Conservation (phyloP, 805 yeast genomes). For the Candida sanyiensis region DNA sequence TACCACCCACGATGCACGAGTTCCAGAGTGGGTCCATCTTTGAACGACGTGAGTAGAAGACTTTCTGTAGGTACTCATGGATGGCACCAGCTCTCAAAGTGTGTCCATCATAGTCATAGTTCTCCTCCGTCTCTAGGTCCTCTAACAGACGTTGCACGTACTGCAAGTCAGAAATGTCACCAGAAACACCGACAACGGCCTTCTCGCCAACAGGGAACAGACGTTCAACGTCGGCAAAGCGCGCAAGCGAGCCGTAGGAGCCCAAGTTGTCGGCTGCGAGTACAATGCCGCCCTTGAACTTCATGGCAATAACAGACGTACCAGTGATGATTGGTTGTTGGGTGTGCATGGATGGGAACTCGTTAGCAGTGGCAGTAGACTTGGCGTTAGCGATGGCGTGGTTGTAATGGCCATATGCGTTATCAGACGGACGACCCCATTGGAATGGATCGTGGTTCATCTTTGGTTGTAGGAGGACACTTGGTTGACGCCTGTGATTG, state of each 20-base stretch:
- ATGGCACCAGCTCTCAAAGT: constrained; percentile 77
- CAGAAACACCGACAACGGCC: constrained; percentile 89
- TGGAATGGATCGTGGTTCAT: constrained; percentile 94
- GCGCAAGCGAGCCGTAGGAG: constrained; percentile 87
- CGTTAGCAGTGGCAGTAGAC: constrained; percentile 13
- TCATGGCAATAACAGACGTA: constrained; percentile 88
- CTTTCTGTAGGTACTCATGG: constrained; percentile 79
- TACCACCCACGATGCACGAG: constrained; percentile 86
- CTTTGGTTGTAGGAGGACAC: too few species aligned
- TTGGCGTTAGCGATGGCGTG: constrained; percentile 62
- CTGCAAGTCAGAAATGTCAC: constrained; percentile 93
- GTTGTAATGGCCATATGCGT: constrained; percentile 77
- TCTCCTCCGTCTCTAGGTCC: constrained; percentile 71
- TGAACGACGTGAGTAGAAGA: constrained; percentile 80
- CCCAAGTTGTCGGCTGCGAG: constrained; percentile 94
- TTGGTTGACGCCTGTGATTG: too few species aligned
- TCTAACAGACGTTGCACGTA: constrained; percentile 69
- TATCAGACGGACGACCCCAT: constrained; percentile 94
- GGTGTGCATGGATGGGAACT: constrained; percentile 76
- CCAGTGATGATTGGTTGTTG: constrained; percentile 96
- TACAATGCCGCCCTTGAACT: constrained; percentile 83
- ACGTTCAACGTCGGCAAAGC: constrained; percentile 83
- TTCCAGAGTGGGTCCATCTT: constrained; percentile 98
- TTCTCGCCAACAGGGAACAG: constrained; percentile 76
- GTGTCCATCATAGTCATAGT: constrained; percentile 69